phyloP scores from a whole-genome alignment of 1,284 basidiomycete species.

The Tilletiaria anomala region DNA sequence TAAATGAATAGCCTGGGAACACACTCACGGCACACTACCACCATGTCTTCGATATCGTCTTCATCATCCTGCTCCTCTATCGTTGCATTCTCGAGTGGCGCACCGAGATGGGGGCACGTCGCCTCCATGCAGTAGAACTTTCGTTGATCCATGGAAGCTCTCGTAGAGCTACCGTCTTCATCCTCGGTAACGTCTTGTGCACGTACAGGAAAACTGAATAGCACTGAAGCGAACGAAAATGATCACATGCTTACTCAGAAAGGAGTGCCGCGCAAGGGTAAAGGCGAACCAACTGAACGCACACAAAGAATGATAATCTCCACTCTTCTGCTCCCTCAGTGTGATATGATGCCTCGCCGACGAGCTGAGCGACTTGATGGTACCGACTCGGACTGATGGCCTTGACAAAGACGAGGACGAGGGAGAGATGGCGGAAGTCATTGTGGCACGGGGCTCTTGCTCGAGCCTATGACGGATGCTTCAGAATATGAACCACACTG shows the following conservation, averaged over 20 bases:
- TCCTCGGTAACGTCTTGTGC: not conserved
- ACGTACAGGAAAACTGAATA: slow-evolving; percentile 20
- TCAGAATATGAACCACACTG: too few relatives aligned
- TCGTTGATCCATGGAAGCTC: too few relatives aligned
- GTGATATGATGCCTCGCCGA: slow-evolving; percentile 30
- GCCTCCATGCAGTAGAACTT: slow-evolving; percentile 63
- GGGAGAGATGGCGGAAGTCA: too few relatives aligned
- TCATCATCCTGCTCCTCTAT: slow-evolving; percentile 45
- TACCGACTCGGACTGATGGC: slow-evolving; percentile 7
- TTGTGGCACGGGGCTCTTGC: too few relatives aligned
- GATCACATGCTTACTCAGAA: not conserved
- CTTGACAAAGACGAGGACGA: too few relatives aligned
- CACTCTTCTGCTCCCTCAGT: slow-evolving; percentile 13
- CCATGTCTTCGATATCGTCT: slow-evolving; percentile 41
- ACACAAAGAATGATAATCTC: slow-evolving; percentile 25
- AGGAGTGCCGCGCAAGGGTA: not conserved
- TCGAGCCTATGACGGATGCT: too few relatives aligned
- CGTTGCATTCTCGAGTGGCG: slow-evolving; percentile 64
- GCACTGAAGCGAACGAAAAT: slow-evolving; percentile 4
- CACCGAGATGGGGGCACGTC: slow-evolving; percentile 67
- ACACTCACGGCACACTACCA: slow-evolving; percentile 40
- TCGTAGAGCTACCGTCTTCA: too few relatives aligned
- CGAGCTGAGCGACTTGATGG: slow-evolving; percentile 6
- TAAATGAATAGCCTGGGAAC: not conserved
- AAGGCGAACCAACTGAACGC: not conserved